Evolutionary conservation across 2,329 filamentous ascomycete genomes (phyloP), one percentile per base, ranked within the genome.

Genomic region (Bipolaris sorokiniana): DNA sequence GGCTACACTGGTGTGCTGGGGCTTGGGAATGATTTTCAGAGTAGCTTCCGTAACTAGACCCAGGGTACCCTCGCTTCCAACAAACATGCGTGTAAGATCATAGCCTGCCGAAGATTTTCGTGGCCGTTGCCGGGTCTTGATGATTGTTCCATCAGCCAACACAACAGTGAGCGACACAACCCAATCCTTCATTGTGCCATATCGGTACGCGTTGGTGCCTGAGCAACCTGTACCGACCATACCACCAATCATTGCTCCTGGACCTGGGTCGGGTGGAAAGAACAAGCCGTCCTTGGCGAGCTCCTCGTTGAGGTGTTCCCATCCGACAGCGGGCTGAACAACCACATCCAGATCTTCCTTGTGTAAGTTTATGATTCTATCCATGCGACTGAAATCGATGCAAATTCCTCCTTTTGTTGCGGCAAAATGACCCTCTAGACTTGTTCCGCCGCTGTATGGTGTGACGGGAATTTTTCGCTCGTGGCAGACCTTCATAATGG

Each of bases 181-280:
- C 92, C 92, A 97, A 73, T 97, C 92, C 61, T 91, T 88, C 92
- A 97, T 97, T 2, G 92, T 97, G 61, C 92, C 93, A 75, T 96
- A 97, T 56, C 92, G 85, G 79, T 96, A 96, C 15, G 92, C 89
- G 74, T 97, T 97, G 13, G 92, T 97, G 57, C 92, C 92, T 15
- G 75, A 87, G 76, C 88, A 91, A 51, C 88, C 88, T 1, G 90
- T 92, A 20, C 89, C 90, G 33, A 92, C 86, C 90, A 92, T 92
- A 53, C 92, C 92, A 55, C 92, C 92, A 67, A 97, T 97, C 88
- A 91, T 91, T 59, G 92, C 92, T 16, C 92, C 92, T 50, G 93
- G 92, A 51, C 92, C 93, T 16, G 92, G 92, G 75, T 97, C 92
- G 0, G 92, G 92, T 20, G 92, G 92, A 79, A 97, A 97, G 82